phyloP scores from a whole-genome alignment of 2,329 filamentous ascomycete genomes.

The Fusarium bulbicola region DNA sequence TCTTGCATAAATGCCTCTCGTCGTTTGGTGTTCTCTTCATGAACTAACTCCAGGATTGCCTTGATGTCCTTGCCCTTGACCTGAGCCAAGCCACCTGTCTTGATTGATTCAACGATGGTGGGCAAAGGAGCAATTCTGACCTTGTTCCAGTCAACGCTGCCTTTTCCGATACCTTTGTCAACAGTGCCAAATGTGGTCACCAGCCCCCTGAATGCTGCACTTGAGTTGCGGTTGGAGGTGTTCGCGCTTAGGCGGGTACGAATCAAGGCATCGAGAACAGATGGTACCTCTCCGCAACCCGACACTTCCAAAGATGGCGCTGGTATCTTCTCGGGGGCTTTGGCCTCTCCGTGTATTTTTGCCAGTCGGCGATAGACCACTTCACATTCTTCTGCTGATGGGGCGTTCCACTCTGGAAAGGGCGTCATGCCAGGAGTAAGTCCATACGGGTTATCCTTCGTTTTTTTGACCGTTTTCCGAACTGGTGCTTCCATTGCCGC shows the following conservation, averaged over 20 bases:
- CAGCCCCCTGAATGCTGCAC: slow-evolving; percentile 40
- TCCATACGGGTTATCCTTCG: slow-evolving; percentile 41
- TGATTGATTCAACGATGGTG: slow-evolving; percentile 67
- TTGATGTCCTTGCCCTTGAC: slow-evolving; percentile 43
- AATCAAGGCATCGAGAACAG: slow-evolving; percentile 41
- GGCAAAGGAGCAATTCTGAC: slow-evolving; percentile 38
- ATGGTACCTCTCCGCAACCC: slow-evolving; percentile 41
- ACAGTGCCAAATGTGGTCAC: slow-evolving; percentile 38
- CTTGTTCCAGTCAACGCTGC: slow-evolving; percentile 42
- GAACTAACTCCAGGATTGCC: slow-evolving; percentile 38
- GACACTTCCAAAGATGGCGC: slow-evolving; percentile 42
- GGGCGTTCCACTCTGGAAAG: slow-evolving; percentile 39
- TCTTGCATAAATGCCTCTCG: slow-evolving; percentile 38
- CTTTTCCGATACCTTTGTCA: slow-evolving; percentile 39
- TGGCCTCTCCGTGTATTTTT: slow-evolving; percentile 37
- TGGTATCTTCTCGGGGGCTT: slow-evolving; percentile 40
- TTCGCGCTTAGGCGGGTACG: slow-evolving; percentile 42
- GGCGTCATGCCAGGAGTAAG: slow-evolving; percentile 42
- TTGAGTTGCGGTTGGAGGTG: slow-evolving; percentile 41
- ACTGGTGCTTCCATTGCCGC: slow-evolving; percentile 8
- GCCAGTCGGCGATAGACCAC: slow-evolving; percentile 37
- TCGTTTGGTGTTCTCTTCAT: slow-evolving; percentile 38
- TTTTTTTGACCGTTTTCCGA: slow-evolving; percentile 35
- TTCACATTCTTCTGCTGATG: slow-evolving; percentile 35
- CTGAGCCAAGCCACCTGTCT: slow-evolving; percentile 57